Evolutionary conservation across 805 yeast species (phyloP).

Genomic region (Candida multigemmis): DNA sequence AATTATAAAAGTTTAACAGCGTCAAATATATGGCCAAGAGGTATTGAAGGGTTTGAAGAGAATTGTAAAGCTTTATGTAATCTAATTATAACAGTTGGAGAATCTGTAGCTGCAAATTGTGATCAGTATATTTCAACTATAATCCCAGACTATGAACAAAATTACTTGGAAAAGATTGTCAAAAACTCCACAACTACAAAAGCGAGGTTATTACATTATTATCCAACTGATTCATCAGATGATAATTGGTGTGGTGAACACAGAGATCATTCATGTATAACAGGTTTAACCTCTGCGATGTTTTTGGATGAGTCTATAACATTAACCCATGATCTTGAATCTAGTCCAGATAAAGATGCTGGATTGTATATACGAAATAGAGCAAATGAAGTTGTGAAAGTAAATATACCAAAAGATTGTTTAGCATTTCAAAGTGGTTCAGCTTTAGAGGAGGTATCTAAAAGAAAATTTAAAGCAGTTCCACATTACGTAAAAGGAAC

Average conservation of each 20-base stretch:
- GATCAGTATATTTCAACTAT: constrained; percentile 31
- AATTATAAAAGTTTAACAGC: constrained; percentile 36
- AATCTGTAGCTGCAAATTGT: constrained; percentile 43
- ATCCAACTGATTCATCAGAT: constrained; percentile 17
- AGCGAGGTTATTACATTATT: constrained; percentile 50
- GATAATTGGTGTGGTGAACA: constrained; percentile 58
- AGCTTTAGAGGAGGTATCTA: constrained; percentile 42
- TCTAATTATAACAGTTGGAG: constrained; percentile 40
- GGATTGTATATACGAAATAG: constrained; percentile 46
- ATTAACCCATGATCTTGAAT: constrained; percentile 11
- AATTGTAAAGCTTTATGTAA: constrained; percentile 31
- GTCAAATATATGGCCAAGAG: constrained; percentile 44
- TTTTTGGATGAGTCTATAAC: constrained; percentile 32
- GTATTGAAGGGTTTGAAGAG: constrained; percentile 9
- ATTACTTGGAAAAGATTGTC: constrained; percentile 38
- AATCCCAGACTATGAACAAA: constrained; percentile 17
- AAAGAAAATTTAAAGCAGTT: constrained; percentile 45
- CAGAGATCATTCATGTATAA: constrained; percentile 49
- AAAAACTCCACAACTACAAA: constrained; percentile 43
- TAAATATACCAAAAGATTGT: constrained; percentile 45
- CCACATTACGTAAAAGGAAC: constrained; percentile 48
- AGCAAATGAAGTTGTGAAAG: constrained; percentile 34
- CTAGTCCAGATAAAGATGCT: constrained; percentile 33
- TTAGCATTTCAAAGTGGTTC: constrained; percentile 57
- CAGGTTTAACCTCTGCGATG: constrained; percentile 50